phyloP scores from a whole-genome alignment of 2,329 filamentous ascomycete genomes.

The Fusarium drepaniforme region DNA sequence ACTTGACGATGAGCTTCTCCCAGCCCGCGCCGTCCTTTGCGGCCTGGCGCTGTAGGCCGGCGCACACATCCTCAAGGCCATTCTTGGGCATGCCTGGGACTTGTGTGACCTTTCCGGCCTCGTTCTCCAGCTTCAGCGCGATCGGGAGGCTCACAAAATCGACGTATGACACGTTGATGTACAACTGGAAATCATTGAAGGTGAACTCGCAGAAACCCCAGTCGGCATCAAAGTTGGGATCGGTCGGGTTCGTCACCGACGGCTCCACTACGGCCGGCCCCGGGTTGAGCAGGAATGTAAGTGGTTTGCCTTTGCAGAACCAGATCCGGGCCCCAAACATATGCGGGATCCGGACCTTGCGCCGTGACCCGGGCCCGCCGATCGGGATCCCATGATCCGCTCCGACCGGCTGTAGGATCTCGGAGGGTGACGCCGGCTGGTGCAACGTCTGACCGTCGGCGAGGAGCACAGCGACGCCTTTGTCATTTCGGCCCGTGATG shows the following conservation, averaged over 20 bases:
- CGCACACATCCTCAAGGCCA: constrained; percentile 61
- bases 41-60: constrained; percentile 59
- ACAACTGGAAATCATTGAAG: constrained; percentile 71
- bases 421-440: constrained; percentile 70
- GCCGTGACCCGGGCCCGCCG: constrained; percentile 70
- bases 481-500: constrained; percentile 73
- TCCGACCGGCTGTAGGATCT: constrained; percentile 62
- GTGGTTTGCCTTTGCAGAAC: constrained; percentile 71
- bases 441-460: constrained; percentile 76
- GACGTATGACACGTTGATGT: constrained; percentile 79
- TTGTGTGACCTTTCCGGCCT: constrained; percentile 56
- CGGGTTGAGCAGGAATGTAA: constrained; percentile 79
- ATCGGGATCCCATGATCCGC: constrained; percentile 73
- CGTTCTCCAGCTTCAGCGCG: constrained; percentile 64
- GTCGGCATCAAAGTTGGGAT: constrained; percentile 70
- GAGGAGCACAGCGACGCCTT: constrained; percentile 71
- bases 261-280: constrained; percentile 81
- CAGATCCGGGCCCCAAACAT: constrained; percentile 79
- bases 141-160: constrained; percentile 80
- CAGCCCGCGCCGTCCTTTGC: constrained; percentile 62
- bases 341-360: constrained; percentile 74
- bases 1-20: constrained; percentile 63
- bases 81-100: constrained; percentile 63
- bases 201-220: constrained; percentile 81
- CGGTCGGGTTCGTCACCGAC: constrained; percentile 73